A percentile compares a stretch with the other conserved stretches of the same genome.
phyloP scores from a whole-genome alignment of 129 eudicot species.

The Pulicaria dysenterica region DNA sequence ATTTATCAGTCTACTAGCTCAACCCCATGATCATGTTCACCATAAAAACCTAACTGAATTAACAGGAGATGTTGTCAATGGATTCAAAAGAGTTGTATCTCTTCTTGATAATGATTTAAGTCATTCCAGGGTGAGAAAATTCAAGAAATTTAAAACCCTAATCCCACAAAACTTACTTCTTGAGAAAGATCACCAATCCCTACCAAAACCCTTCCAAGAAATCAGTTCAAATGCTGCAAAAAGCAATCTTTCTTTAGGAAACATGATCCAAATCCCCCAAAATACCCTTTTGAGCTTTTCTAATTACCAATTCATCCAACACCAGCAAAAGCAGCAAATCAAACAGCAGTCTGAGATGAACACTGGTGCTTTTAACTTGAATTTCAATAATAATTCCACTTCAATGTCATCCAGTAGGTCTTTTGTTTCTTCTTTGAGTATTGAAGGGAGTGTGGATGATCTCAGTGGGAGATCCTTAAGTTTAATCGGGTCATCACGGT shows the following conservation, averaged over 20 bases:
- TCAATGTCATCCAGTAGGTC: slow-evolving; percentile 81
- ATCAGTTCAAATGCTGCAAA: slow-evolving; percentile 43
- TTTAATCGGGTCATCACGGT: slow-evolving; percentile 53
- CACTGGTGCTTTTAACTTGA: slow-evolving; percentile 63
- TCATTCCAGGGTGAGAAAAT: slow-evolving; percentile 64
- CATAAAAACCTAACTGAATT: slow-evolving; percentile 45
- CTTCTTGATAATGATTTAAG: slow-evolving; percentile 59
- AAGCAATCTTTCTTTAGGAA: slow-evolving; percentile 49
- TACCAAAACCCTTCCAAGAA: slow-evolving; percentile 49
- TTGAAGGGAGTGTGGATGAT: slow-evolving; percentile 85
- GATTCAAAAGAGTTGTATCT: slow-evolving; percentile 69
- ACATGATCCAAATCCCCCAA: slow-evolving; percentile 43
- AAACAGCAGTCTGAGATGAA: slow-evolving; percentile 63
- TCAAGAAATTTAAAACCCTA: slow-evolving; percentile 43
- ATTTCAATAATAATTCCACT: slow-evolving; percentile 67
- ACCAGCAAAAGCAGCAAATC: slow-evolving; percentile 54
- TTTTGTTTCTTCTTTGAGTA: slow-evolving; percentile 73
- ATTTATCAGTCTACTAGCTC: slow-evolving; percentile 57
- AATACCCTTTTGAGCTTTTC: slow-evolving; percentile 26
- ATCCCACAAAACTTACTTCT: slow-evolving; percentile 50
- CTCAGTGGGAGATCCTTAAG: slow-evolving; percentile 50
- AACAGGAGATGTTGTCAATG: slow-evolving; percentile 67
- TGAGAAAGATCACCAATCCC: slow-evolving; percentile 45
- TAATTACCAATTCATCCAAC: slow-evolving; percentile 41
- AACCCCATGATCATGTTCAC: slow-evolving; percentile 56